Evolutionary conservation across 306 rosid species (phyloP).

Genomic region (Medicago ruthenica): DNA sequence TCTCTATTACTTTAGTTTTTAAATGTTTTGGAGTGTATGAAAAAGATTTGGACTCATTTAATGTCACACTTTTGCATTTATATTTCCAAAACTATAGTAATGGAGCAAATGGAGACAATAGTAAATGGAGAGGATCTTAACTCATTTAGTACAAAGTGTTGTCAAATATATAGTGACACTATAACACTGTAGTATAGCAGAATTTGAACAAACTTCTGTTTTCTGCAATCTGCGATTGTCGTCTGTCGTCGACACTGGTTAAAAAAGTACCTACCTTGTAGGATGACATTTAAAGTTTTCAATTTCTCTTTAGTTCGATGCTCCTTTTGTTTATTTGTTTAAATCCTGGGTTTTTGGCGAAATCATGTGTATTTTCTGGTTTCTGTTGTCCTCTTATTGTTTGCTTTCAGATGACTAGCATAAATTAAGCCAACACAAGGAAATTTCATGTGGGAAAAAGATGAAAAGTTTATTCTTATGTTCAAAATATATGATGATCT

Average conservation of each 20-base stretch:
- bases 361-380: background rate
- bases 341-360: background rate
- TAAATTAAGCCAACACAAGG: background rate
- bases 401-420: slow-evolving; percentile 7
- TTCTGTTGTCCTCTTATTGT: background rate
- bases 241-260: background rate
- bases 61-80: no score
- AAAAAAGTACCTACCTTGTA: background rate
- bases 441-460: background rate
- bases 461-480: background rate
- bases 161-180: background rate
- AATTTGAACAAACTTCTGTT: background rate
- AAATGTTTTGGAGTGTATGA: no score
- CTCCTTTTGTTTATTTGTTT: background rate
- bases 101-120: no score
- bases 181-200: background rate
- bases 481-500: slow-evolving; percentile 20
- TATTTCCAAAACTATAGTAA: no score
- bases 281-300: slow-evolving; percentile 1
- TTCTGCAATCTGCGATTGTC: no score
- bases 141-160: background rate
- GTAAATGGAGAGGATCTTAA: no score
- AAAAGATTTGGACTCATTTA: no score
- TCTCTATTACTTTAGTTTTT: no score
- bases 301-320: background rate